These are phyloP conservation scores for Colletotrichum australisinense DNA, from an alignment of 2,329 filamentous ascomycete genomes.

Conservation along the genomic window DNA sequence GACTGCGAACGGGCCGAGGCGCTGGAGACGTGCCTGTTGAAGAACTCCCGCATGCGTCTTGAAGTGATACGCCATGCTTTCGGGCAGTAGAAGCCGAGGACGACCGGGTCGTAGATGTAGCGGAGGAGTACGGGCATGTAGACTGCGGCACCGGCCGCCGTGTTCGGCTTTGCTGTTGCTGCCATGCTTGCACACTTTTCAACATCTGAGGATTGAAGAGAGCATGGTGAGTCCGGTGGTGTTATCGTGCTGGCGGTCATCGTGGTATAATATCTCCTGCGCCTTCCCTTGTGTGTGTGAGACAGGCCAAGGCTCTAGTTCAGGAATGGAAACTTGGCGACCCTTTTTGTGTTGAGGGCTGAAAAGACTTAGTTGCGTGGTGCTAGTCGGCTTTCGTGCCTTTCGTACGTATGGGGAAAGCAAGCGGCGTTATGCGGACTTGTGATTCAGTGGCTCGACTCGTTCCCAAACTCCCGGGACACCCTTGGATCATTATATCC, in stretches of 20 bases:
- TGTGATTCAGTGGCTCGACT: too few species aligned
- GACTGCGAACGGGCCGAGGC: constrained; percentile 46
- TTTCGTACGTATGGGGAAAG: not conserved
- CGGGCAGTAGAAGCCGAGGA: constrained; percentile 48
- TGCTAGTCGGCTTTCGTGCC: not conserved
- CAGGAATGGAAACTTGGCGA: not conserved
- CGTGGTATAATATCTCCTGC: not conserved
- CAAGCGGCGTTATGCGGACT: not conserved
- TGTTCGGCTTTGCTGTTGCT: constrained; percentile 2
- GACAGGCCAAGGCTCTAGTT: not conserved
- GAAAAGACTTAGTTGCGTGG: not conserved
- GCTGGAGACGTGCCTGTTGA: constrained; percentile 41
- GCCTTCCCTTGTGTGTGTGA: not conserved
- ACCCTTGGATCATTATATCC: not conserved
- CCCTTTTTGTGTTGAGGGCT: not conserved
- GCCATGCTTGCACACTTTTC: not conserved
- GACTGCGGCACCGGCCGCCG: constrained; percentile 17
- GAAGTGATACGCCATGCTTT: constrained; percentile 44
- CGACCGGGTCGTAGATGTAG: constrained; percentile 44
- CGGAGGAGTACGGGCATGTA: constrained; percentile 16
- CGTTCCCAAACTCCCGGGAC: not conserved
- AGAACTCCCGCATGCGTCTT: constrained; percentile 1
- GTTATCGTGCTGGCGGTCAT: not conserved
- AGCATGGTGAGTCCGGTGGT: not conserved
- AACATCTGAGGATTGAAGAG: not conserved